phyloP scores from a whole-genome alignment of 768 basidiomycete genomes.

The Austroboletus festivus region DNA sequence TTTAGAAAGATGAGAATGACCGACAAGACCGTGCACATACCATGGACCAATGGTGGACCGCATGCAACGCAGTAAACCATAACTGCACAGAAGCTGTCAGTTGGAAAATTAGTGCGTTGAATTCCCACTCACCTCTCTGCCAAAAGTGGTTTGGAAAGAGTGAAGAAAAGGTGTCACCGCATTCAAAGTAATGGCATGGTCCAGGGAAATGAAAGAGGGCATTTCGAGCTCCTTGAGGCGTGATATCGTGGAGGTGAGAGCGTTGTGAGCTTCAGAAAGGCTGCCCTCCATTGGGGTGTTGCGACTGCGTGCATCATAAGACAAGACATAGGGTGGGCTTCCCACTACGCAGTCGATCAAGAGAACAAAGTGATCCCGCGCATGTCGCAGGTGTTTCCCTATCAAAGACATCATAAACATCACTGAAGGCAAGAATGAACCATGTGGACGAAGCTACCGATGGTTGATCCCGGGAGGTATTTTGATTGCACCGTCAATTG shows the following conservation, averaged over 20 bases:
- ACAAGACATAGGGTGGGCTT: constrained; percentile 50
- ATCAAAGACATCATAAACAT: constrained; percentile 2
- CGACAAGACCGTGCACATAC: constrained; percentile 37
- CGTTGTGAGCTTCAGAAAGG: constrained; percentile 53
- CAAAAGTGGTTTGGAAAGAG: constrained; percentile 74
- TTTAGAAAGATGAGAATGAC: constrained; percentile 9
- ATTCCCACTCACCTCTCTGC: constrained; percentile 59
- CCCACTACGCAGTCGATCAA: constrained; percentile 54
- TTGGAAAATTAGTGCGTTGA: neutral
- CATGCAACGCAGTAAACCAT: constrained; percentile 85
- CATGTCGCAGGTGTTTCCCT: constrained; percentile 88
- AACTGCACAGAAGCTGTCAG: constrained; percentile 45
- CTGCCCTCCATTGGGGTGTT: constrained; percentile 84
- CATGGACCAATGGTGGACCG: constrained; percentile 92
- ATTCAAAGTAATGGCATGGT: constrained; percentile 65
- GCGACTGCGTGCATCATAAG: constrained; percentile 72
- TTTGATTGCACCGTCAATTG: constrained; percentile 69
- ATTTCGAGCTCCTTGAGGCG: constrained; percentile 50
- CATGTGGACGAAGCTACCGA: constrained; percentile 47
- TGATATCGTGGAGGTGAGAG: constrained; percentile 53
- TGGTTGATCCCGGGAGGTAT: constrained; percentile 83
- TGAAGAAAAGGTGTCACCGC: constrained; percentile 80
- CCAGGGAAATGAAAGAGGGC: constrained; percentile 41
- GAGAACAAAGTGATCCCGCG: constrained; percentile 76
- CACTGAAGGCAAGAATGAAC: neutral